A percentile compares a stretch with the other conserved stretches of the same genome.
Evolutionary conservation across 2,329 filamentous ascomycete genomes (phyloP).

Genomic region (Corinectria fuckeliana): DNA sequence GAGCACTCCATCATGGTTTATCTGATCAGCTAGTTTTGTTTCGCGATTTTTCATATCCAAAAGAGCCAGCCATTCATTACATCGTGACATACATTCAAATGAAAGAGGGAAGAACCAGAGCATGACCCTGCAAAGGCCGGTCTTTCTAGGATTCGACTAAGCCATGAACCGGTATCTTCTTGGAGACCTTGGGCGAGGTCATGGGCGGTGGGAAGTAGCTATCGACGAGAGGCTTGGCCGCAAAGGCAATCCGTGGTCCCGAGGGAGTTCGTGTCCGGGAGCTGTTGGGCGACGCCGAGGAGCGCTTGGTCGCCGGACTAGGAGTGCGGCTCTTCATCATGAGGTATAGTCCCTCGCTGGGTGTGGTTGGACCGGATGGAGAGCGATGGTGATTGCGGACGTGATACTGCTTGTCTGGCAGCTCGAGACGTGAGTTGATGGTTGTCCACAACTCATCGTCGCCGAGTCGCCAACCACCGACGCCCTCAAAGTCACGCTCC

Average conservation of each 20-base stretch:
- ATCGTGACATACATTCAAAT: slow-evolving; percentile 29
- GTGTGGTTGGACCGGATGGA: slow-evolving; percentile 48
- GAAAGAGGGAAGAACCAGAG: background rate
- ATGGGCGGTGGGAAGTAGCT: slow-evolving; percentile 51
- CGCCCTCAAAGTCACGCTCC: slow-evolving; percentile 64
- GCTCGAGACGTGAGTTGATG: slow-evolving; percentile 59
- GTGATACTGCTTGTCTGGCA: slow-evolving; percentile 51
- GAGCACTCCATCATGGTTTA: slow-evolving; percentile 11
- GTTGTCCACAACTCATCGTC: slow-evolving; percentile 58
- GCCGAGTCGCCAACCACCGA: slow-evolving; percentile 63
- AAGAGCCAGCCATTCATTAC: slow-evolving; percentile 21
- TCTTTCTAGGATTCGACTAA: slow-evolving; percentile 28
- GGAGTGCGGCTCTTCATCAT: slow-evolving; percentile 52
- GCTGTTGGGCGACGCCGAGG: slow-evolving; percentile 50
- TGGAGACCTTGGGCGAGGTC: slow-evolving; percentile 42
- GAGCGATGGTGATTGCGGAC: slow-evolving; percentile 52
- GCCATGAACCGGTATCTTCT: slow-evolving; percentile 34
- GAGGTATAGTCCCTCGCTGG: slow-evolving; percentile 49
- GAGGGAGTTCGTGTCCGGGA: slow-evolving; percentile 58
- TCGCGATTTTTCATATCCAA: background rate
- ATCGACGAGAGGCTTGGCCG: slow-evolving; percentile 40
- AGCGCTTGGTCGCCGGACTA: slow-evolving; percentile 43
- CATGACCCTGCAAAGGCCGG: background rate
- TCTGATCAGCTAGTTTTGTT: slow-evolving; percentile 8
- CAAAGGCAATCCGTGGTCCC: slow-evolving; percentile 42